Evolutionary conservation across 768 basidiomycete species (phyloP), one percentile per base, ranked within the genome.

Genomic region (Kwoniella shandongensis): DNA sequence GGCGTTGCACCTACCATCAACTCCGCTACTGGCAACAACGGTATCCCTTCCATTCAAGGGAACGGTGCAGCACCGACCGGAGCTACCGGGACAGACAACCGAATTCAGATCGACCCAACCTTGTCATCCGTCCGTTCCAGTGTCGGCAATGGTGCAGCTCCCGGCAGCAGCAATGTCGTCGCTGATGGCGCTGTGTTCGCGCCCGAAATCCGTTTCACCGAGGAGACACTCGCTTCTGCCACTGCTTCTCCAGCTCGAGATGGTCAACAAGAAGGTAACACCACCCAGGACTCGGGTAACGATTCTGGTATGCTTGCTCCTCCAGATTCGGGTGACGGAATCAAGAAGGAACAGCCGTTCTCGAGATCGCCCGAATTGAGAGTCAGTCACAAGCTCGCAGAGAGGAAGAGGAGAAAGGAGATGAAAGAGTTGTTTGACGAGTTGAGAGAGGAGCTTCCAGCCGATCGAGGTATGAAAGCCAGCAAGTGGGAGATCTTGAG

Each of bases 341-440:
- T 32, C 7, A 61, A 52, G 45, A 71, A 69, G 32, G 69, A 72
- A 26, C 65, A 90, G 12, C 93, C 93, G 4, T 99, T 97, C 77
- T 92, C 92, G 51, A 87, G 94, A 57, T 91, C 89, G 0, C 94
- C 94, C 7, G 96, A 98, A 76, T 81, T 99, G 40, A 84, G 93
- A 51, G 86, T 97, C 29, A 91, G 89, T 1, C 96, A 99, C 79
- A 99, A 99, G 73, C 83, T 99, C 27, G 96, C 96, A 2, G 96
- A 99, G 79, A 81, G 96, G 59, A 97, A 98, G 78, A 80, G 96
- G 66, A 82, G 96, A 77, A 97, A 94, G 78, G 96, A 99, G 79
- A 99, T 99, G 96, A 96, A 96, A 75, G 93, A 97, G 58, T 77
- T 99, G 41, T 98, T 98, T 72, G 96, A 99, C 66, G 96, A 99